phyloP scores from a whole-genome alignment of 164 flowering plant genomes.

The Akebia trifoliata region DNA sequence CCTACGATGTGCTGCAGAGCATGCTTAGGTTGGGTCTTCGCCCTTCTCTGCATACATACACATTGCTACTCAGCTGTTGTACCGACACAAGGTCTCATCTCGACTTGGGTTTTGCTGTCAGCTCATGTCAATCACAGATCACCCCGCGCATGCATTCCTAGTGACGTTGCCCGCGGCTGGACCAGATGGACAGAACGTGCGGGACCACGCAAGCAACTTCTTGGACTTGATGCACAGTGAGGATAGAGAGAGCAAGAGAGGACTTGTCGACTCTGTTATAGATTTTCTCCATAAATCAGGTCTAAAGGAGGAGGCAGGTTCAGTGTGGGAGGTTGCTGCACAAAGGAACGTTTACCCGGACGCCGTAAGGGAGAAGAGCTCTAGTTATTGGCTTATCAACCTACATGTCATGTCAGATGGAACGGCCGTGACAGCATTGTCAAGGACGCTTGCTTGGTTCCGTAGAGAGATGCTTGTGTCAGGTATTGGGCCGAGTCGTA shows the following conservation, averaged over 20 bases:
- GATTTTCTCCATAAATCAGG: slow-evolving; percentile 94
- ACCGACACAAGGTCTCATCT: slow-evolving; percentile 57
- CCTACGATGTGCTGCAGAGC: slow-evolving; percentile 56
- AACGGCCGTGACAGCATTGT: slow-evolving; percentile 86
- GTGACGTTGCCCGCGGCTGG: slow-evolving; percentile 73
- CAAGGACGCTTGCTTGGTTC: slow-evolving; percentile 92
- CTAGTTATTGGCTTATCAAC: slow-evolving; percentile 87
- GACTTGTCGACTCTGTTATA: slow-evolving; percentile 86
- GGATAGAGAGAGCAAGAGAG: slow-evolving; percentile 92
- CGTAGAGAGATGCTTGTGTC: slow-evolving; percentile 59
- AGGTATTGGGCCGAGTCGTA: slow-evolving; percentile 58
- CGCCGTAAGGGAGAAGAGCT: slow-evolving; percentile 68
- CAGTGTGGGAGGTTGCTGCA: slow-evolving; percentile 95
- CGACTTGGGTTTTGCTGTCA: slow-evolving; percentile 64
- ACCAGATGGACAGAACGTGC: slow-evolving; percentile 83
- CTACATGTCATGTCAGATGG: slow-evolving; percentile 98
- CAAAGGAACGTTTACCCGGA: slow-evolving; percentile 85
- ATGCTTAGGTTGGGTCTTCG: slow-evolving; percentile 68
- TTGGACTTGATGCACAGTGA: slow-evolving; percentile 86
- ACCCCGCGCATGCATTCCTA: slow-evolving; percentile 81
- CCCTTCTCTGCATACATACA: slow-evolving; percentile 87
- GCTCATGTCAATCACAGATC: slow-evolving; percentile 79
- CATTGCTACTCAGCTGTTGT: slow-evolving; percentile 84
- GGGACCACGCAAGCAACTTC: slow-evolving; percentile 65
- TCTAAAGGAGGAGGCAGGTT: slow-evolving; percentile 93